Evolutionary conservation across 163 green algal genomes (phyloP).

Genomic region (Volvox carteri): DNA sequence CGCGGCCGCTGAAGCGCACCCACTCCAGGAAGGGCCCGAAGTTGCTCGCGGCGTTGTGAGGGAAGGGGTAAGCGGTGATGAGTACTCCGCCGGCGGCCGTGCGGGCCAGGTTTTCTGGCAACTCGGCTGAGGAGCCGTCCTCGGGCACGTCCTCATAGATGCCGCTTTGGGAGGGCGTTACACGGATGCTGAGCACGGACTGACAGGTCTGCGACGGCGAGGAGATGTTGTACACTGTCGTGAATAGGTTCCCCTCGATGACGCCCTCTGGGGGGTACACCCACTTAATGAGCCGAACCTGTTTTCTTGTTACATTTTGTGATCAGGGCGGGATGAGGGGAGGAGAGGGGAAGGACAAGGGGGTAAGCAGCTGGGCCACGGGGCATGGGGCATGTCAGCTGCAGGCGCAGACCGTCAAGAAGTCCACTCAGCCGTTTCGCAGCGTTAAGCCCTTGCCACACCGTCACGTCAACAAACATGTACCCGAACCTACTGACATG

Average conservation of each 20-base stretch:
- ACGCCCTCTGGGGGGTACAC: not conserved
- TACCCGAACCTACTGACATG: too few relatives aligned
- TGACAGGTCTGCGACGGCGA: not conserved
- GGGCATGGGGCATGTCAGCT: not conserved
- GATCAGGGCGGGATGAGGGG: not conserved
- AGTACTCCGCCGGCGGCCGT: slow-evolving; percentile 2
- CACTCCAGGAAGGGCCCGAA: slow-evolving; percentile 42
- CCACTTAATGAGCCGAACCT: slow-evolving; percentile 38
- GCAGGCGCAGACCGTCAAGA: too few relatives aligned
- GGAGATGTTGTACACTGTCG: slow-evolving; percentile 1
- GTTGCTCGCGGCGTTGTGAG: not conserved
- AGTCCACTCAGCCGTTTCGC: too few relatives aligned
- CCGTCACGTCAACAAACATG: too few relatives aligned
- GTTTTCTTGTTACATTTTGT: too few relatives aligned
- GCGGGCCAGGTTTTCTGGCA: not conserved
- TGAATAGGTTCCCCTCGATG: not conserved
- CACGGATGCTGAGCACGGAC: slow-evolving; percentile 8
- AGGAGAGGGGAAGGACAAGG: not conserved
- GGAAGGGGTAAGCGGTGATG: not conserved
- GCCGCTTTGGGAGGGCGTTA: not conserved
- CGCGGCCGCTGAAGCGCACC: slow-evolving; percentile 13
- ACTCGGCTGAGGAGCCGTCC: too few relatives aligned
- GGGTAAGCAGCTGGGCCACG: not conserved
- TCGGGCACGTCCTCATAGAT: not conserved
- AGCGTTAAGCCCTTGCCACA: too few relatives aligned